Conservation (phyloP, 352 stramenopile genomes). For the Phytopythium ostracodes region DNA sequence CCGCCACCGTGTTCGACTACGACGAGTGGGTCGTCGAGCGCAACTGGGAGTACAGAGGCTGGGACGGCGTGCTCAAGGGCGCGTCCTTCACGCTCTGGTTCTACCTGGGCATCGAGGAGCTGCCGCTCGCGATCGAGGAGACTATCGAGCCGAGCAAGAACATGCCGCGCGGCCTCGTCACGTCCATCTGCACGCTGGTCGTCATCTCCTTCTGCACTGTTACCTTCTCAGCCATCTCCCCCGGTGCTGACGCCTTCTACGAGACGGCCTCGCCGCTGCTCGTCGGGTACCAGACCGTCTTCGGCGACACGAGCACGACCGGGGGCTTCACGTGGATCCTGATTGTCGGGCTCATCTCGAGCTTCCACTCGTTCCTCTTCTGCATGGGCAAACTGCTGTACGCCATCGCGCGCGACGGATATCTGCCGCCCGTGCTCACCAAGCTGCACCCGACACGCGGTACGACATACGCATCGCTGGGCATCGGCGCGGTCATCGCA, state of each 20-base stretch:
- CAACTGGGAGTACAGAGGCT: conserved; percentile 58
- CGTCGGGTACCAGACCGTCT: conserved; percentile 49
- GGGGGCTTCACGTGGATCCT: conserved; percentile 57
- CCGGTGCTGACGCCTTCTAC: conserved; percentile 42
- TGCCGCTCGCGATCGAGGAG: conserved; percentile 56
- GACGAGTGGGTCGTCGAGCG: conserved; percentile 42
- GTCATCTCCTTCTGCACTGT: conserved; percentile 51
- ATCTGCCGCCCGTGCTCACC: conserved; percentile 40
- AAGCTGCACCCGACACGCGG: conserved; percentile 40
- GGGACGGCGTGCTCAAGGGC: conserved; percentile 40
- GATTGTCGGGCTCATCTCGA: conserved; percentile 51
- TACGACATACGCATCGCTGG: conserved; percentile 41
- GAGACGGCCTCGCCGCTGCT: conserved; percentile 41
- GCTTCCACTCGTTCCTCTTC: conserved; percentile 72
- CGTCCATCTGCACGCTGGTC: conserved; percentile 47
- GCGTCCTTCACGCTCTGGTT: conserved; percentile 66
- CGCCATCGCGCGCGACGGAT: conserved; percentile 60
- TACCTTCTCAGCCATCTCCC: conserved; percentile 54
- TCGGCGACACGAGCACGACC: conserved; percentile 52
- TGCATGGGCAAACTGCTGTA: conserved; percentile 62
- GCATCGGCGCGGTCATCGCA: conserved; percentile 30
- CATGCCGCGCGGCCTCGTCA: conserved; percentile 48
- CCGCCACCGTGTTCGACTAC: conserved; percentile 45
- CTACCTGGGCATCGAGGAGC: conserved; percentile 61
- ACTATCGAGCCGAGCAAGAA: conserved; percentile 58